Evolutionary conservation across 2,329 filamentous ascomycete genomes (phyloP), one percentile per base, ranked within the genome.

Genomic region (Aspergillus fumigatiaffinis): DNA sequence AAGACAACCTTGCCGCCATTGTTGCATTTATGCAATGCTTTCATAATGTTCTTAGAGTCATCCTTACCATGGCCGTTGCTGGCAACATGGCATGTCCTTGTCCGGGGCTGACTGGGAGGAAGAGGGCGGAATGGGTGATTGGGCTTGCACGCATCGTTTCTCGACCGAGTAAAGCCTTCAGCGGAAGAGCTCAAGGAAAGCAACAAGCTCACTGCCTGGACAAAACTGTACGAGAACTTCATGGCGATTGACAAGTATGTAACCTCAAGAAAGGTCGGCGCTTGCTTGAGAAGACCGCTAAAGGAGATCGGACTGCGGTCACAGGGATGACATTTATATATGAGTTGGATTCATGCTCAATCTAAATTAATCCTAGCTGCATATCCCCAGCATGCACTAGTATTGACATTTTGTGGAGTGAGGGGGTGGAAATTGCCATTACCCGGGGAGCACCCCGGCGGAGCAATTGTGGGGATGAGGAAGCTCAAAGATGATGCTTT

Each of bases 1-100:
- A 89, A 83, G 1, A 88, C 76, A 4, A 87, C 81, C 12, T 82
- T 83, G 7, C 86, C 86, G 10, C 85, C 85, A 58, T 84, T 73
- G 64, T 88, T 88, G 71, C 86, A 88, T 56, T 77, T 65, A 48
- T 84, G 73, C 55, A 87, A 71, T 0, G 85, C 84, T 1, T 76
- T 69, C 8, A 87, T 62, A 51, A 88, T 82, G 55, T 79, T 71
- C 25, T 73, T 58, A 44, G 80, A 79, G 61, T 84, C 82, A 51
- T 84, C 82, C 8, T 48, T 55, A 3, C 71, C 70, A 50, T 71
- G 51, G 5, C 67, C 71, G 42, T 70, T 50, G 50, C 53, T 63
- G 12, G 59, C 56, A 20, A 72, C 71, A 52, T 70, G 60, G 53
- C 71, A 73, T 29, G 67, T 68, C 47, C 63, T 70, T 28, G 51